Base-by-base conservation (phyloP, 148 eudicot species). In the Persicaria tinctoria region DNA sequence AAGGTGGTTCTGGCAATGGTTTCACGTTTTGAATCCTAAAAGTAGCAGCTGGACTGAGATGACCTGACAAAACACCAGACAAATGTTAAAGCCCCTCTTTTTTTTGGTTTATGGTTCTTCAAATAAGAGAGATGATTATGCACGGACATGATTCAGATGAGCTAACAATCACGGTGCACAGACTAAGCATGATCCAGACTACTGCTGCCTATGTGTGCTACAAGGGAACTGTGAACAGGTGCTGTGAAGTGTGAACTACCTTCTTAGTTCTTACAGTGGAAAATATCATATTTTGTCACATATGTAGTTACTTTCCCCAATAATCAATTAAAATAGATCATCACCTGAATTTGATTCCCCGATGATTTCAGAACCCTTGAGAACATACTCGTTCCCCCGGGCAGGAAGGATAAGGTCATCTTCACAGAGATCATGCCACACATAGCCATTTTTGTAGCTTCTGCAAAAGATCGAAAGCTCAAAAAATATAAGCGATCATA, bases 341-440 rank as follows among this genome's bases (percentile, higher is more conserved):
- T 17, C 70, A 92, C 92, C 92, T 59, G 91, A 79, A 79, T 79
- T 79, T 70, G 85, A 73, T 77, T 88, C 97, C 57, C 85, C 90
- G 14, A 91, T 82, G 73, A 93, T 83, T 83, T 93, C 98, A 27
- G 98, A 93, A 17, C 97, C 98, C 85, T 93, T 93, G 70, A 93
- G 97, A 79, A 93, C 89, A 54, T 91, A 91, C 79, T 93, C 98
- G 76, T 83, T 88, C 50, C 95, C 95, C 54, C 86, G 97, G 59
- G 93, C 91, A 12, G 97, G 95, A 85, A 87, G 80, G 77, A 93
- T 88, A 56, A 91, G 76, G 81, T 93, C 98, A 76, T 91, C 90
- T 78, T 87, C 95, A 76, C 88, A 88, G 44, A 93, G 90, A 89
- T 93, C 98, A 82, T 93, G 97, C 98, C 98, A 93, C 60, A 93